phyloP scores from a whole-genome alignment of 192 early-diverging fungal species.

The Backusella liffmaniae region DNA sequence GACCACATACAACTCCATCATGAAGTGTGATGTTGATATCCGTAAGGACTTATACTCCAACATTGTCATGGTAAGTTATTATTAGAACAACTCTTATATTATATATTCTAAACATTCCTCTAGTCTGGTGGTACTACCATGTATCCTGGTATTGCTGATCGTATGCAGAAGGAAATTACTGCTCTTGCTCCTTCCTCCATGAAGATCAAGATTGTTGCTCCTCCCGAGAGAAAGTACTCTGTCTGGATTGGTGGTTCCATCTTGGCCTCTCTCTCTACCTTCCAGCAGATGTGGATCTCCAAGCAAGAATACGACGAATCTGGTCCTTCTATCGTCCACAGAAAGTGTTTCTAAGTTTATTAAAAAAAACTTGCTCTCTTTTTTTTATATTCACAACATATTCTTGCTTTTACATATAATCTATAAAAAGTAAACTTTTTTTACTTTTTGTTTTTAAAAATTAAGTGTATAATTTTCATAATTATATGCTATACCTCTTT shows the following conservation, averaged over 20 bases:
- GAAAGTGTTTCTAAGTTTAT: constrained; percentile 50
- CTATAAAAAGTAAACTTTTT: no score
- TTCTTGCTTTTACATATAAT: no score
- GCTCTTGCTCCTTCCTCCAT: constrained; percentile 88
- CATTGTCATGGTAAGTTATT: constrained; percentile 70
- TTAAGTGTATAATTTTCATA: no score
- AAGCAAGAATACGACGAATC: constrained; percentile 68
- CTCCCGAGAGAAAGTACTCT: constrained; percentile 97
- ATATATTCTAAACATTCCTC: background rate
- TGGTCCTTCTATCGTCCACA: constrained; percentile 58
- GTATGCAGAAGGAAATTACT: constrained; percentile 96
- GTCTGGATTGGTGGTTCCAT: constrained; percentile 99
- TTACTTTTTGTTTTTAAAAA: no score
- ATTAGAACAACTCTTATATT: background rate
- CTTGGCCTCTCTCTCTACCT: constrained; percentile 91
- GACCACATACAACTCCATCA: constrained; percentile 93
- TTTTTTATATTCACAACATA: no score
- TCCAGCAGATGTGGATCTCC: constrained; percentile 98
- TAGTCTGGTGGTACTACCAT: constrained; percentile 92
- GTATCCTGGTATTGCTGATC: constrained; percentile 94
- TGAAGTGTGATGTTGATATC: constrained; percentile 95
- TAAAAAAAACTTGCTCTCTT: no score
- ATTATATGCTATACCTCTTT: no score
- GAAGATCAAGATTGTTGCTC: constrained; percentile 96
- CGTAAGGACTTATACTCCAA: constrained; percentile 94